Base-by-base conservation (phyloP, 2,329 filamentous ascomycete species). In the Alternaria metachromatica region DNA sequence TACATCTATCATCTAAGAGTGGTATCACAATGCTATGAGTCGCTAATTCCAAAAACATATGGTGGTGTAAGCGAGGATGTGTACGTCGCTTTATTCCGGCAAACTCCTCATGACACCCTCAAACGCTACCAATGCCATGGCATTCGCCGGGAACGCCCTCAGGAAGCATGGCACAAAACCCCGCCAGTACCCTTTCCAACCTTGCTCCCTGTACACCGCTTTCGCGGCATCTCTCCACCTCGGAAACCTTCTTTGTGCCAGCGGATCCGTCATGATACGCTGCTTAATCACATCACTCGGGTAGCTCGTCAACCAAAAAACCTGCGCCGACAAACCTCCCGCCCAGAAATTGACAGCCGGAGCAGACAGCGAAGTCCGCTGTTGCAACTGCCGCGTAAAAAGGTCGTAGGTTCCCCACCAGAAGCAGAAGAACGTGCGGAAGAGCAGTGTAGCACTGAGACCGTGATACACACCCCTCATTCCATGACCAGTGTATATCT, bases 331-430 rank as follows among this genome's bases (percentile, higher is more conserved):
- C 55, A 98, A 82, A 0, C 96, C 96, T 4, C 96, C 96, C 0
- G 96, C 95, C 95, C 95, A 98, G 83, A 99, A 99, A 78, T 98
- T 98, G 75, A 98, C 86, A 1, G 90, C 90, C 0, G 96, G 93
- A 0, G 89, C 88, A 58, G 91, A 91, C 58, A 97, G 82, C 12
- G 72, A 81, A 3, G 94, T 97, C 72, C 89, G 84, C 18, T 87
- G 80, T 58, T 87, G 84, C 76, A 98, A 83, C 63, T 86, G 82
- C 21, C 88, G 85, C 6, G 92, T 92, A 71, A 98, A 87, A 28
- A 97, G 72, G 74, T 97, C 95, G 83, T 99, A 99, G 64, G 89
- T 92, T n/a, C 90, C 90, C 96, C 96, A 99, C 94, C 94, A 98
- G 84, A 91, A 96, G 86, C 97, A 97, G 85, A 99, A 99, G 83